Conservation (phyloP, 2,329 filamentous ascomycete genomes). For the Knoxdaviesia capensis region DNA sequence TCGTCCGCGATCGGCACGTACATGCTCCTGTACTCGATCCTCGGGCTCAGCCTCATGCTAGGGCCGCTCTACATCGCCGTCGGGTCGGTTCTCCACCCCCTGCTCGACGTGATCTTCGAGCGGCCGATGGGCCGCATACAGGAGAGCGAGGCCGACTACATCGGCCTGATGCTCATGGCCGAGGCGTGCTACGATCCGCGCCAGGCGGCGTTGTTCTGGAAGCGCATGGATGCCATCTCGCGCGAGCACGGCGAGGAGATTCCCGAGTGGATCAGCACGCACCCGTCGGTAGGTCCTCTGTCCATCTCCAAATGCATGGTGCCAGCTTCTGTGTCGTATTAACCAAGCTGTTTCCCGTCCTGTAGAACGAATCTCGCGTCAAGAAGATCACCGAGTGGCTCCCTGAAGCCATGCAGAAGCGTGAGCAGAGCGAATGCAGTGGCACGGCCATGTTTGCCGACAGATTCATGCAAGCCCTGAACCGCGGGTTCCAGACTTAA, state of each 20-base stretch:
- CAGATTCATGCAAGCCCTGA: conserved; percentile 26
- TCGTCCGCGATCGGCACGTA: conserved; percentile 31
- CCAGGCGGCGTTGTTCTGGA: conserved; percentile 46
- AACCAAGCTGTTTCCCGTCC: neutral
- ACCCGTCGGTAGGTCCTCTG: conserved; percentile 41
- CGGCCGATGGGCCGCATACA: conserved; percentile 50
- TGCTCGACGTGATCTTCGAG: conserved; percentile 43
- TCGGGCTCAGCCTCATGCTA: conserved; percentile 24
- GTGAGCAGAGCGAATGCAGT: conserved; percentile 30
- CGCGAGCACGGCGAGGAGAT: conserved; percentile 22
- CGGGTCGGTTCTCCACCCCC: conserved; percentile 22
- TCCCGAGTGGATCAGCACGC: conserved; percentile 57
- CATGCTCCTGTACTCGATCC: conserved; percentile 26
- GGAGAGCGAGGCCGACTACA: conserved; percentile 63
- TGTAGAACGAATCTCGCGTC: conserved; percentile 38
- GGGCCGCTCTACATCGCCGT: conserved; percentile 19
- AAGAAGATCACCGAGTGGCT: conserved; percentile 45
- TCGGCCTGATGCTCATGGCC: conserved; percentile 67
- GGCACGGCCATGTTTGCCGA: conserved; percentile 31
- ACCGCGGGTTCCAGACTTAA: conserved; percentile 1
- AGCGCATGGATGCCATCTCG: conserved; percentile 37
- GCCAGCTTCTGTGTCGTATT: neutral
- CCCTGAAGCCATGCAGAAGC: conserved; percentile 33
- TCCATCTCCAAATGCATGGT: neutral
- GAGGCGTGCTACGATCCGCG: conserved; percentile 57